Evolutionary conservation across 106 monocot species (phyloP).

Genomic region (Dendrobium catenatum): DNA sequence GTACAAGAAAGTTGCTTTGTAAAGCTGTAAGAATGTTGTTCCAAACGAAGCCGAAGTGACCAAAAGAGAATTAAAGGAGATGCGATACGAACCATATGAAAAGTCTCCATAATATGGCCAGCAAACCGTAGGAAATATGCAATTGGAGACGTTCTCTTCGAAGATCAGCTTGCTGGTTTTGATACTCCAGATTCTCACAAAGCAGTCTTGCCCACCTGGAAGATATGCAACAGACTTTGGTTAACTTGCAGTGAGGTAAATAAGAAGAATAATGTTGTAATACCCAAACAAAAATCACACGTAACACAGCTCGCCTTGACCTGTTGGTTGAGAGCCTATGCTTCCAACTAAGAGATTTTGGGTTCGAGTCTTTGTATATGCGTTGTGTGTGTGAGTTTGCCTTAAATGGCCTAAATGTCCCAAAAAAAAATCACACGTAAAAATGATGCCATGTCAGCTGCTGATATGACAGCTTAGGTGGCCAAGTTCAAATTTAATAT

Average conservation of each 20-base stretch:
- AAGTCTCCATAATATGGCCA: slow-evolving; percentile 39
- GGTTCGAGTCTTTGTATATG: too few relatives aligned
- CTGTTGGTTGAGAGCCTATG: too few relatives aligned
- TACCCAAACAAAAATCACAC: not conserved
- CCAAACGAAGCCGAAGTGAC: too few relatives aligned
- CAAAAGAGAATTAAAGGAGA: not conserved
- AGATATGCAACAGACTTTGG: not conserved
- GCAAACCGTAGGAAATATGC: slow-evolving; percentile 31
- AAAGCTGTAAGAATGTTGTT: too few relatives aligned
- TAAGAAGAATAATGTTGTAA: not conserved
- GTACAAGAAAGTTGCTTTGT: too few relatives aligned
- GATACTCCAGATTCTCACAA: slow-evolving; percentile 79
- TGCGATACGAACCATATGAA: not conserved
- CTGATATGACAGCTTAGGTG: too few relatives aligned
- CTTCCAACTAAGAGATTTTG: too few relatives aligned
- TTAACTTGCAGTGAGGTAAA: not conserved
- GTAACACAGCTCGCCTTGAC: too few relatives aligned
- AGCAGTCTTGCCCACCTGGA: slow-evolving; percentile 71
- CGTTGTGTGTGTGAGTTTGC: too few relatives aligned
- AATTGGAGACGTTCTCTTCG: slow-evolving; percentile 41
- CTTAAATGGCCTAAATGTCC: too few relatives aligned
- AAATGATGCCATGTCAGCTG: too few relatives aligned
- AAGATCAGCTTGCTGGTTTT: slow-evolving; percentile 64
- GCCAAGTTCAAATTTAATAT: not conserved
- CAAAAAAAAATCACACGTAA: not conserved